Base-by-base conservation (phyloP, 2,329 filamentous ascomycete genomes). In the Phialemoniopsis sp. region DNA sequence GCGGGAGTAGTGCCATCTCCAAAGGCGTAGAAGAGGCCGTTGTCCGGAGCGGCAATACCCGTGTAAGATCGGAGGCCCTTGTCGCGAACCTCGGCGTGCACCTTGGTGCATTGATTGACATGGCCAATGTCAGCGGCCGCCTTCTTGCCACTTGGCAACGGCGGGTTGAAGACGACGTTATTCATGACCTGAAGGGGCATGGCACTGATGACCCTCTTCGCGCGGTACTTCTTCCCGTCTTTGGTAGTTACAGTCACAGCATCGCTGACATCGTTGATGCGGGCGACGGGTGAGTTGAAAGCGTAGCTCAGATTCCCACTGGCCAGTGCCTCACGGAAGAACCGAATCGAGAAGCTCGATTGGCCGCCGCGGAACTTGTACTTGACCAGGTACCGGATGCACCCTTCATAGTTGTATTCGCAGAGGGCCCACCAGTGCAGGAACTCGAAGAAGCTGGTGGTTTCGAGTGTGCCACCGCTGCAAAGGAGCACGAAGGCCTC, bases 341-440 rank as follows among this genome's bases (percentile, higher is more conserved):
- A 68, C 4, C 55, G 55, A 4, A 64, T 60, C 0, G 68, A 65
- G 42, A 73, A 70, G 19, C 53, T 61, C 0, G 66, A 69, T 45
- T 73, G 70, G 0, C 70, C 70, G 1, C 53, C 53, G 12, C 52
- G 56, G 45, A 66, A 62, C 46, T 70, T 70, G 48, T 64, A 69
- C 15, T 59, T 60, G 29, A 66, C 58, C 3, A 65, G 49, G n/a
- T 57, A 55, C 19, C 65, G 57, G 18, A 66, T 54, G 30, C 60
- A 66, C 2, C 59, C 62, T 13, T 54, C 49, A 38, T 63, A 69
- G 5, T 54, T 60, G 47, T 68, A 68, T 19, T 58, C 66, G 38
- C 56, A 57, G 2, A 67, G 51, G 8, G 62, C 69, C 68, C 61
- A 72, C 68, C 67, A 72, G 41, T 68, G 68, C 14, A 74, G 49